A percentile compares a stretch with the other conserved stretches of the same genome.
phyloP scores from a whole-genome alignment of 495 filamentous ascomycete species.

The Aspergillus saccharolyticus region DNA sequence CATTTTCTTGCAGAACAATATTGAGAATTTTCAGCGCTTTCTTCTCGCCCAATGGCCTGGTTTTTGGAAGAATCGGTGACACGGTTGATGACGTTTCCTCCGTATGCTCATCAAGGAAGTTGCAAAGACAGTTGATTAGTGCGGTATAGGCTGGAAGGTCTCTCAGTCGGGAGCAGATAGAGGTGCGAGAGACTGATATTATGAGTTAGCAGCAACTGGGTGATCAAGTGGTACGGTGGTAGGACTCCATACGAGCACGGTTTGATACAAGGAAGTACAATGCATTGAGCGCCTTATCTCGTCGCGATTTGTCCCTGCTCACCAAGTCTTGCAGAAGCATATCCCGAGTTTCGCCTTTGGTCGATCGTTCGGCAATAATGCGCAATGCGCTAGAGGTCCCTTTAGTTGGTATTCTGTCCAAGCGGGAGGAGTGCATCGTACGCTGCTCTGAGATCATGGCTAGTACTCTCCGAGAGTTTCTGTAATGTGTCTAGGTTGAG shows the following conservation, averaged over 20 bases:
- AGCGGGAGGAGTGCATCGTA: slow-evolving; percentile 24
- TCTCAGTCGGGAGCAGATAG: slow-evolving; percentile 34
- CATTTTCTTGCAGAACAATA: slow-evolving; percentile 34
- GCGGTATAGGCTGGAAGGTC: slow-evolving; percentile 38
- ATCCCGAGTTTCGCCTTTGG: slow-evolving; percentile 38
- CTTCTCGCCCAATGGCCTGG: slow-evolving; percentile 39
- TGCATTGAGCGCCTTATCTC: slow-evolving; percentile 37
- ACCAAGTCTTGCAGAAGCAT: slow-evolving; percentile 40
- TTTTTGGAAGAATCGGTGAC: slow-evolving; percentile 43
- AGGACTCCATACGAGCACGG: slow-evolving; percentile 32
- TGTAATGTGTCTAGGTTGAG: slow-evolving; percentile 48
- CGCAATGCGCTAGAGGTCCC: slow-evolving; percentile 37
- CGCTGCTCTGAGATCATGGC: slow-evolving; percentile 48
- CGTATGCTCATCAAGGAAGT: slow-evolving; percentile 41
- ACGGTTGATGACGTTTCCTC: slow-evolving; percentile 33
- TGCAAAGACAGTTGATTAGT: slow-evolving; percentile 44
- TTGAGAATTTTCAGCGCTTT: slow-evolving; percentile 39
- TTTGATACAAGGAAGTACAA: slow-evolving; percentile 42
- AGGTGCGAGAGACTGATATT: slow-evolving; percentile 33
- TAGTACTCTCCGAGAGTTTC: slow-evolving; percentile 46
- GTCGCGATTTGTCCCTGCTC: slow-evolving; percentile 29
- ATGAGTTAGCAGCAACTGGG: slow-evolving; percentile 11
- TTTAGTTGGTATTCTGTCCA: neutral
- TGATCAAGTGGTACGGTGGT: neutral
- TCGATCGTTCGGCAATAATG: slow-evolving; percentile 46